Base-by-base conservation (phyloP, 2,329 filamentous ascomycete genomes). In the Colletotrichum musae region DNA sequence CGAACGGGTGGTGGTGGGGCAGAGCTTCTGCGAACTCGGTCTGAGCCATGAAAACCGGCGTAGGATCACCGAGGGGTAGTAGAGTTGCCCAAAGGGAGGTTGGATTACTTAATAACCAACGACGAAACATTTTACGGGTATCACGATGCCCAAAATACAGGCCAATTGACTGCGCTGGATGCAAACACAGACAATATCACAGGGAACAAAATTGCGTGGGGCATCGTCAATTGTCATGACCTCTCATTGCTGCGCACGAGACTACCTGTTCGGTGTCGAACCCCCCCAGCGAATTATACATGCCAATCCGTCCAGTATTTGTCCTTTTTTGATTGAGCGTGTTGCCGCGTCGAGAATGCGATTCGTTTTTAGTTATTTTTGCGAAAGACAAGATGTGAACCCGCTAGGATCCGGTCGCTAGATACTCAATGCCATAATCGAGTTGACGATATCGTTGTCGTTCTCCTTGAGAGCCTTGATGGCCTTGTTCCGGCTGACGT, bases 361-460 rank as follows among this genome's bases (percentile, higher is more conserved):
- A 10, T 50, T 21, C 16, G 41, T 43, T 15, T 43, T 60, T 58
- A 45, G 58, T 66, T 51, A 62, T 15, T 43, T 60, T 58, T 50
- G 58, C 69, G 56, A 62, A 53, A 53, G 51, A 36, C 32, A 66
- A 51, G 50, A 56, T 58, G 57, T 58, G 32, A 47, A 43, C 39
- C 57, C 45, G 28, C 21, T 45, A 41, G n/a, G 52, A n/a, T 47
- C 47, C 26, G 52, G 62, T 66, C 61, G 63, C 81, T 87, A 95
- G 88, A 94, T 91, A 87, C 93, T 94, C 82, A 99, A 87, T 76
- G 95, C 95, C 96, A 99, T 99, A 87, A 99, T 99, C 77, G 96
- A 98, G 89, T 99, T 99, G 88, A 99, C 96, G 86, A 99, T 99
- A 82, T 99, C 96, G 80, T 98, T 98, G 86, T 98, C 95, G 82